Conservation (phyloP, 2,329 filamentous ascomycete genomes). For the Dryadomyces quercus-mongolicae region DNA sequence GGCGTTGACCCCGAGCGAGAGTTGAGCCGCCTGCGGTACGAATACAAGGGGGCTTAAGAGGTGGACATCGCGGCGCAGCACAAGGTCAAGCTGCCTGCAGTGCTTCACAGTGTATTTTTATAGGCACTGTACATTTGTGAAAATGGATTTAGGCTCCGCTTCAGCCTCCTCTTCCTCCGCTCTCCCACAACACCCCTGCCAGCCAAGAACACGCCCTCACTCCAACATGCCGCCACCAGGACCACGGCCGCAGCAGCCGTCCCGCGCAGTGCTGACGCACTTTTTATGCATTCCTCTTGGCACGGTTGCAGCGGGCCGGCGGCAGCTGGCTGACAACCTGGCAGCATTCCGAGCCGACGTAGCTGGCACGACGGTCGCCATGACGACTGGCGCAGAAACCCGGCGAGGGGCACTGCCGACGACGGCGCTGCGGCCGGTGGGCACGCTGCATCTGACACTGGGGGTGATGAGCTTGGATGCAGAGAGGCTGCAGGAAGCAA, state of each 20-base stretch:
- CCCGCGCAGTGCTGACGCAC: constrained; percentile 38
- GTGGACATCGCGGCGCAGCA: too few species aligned
- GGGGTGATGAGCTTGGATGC: constrained; percentile 68
- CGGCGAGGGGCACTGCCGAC: constrained; percentile 35
- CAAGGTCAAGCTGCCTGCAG: too few species aligned
- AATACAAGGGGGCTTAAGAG: constrained; percentile 51
- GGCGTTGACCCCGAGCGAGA: constrained; percentile 57
- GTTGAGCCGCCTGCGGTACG: constrained; percentile 49
- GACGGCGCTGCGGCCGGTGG: constrained; percentile 61
- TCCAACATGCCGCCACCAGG: not conserved
- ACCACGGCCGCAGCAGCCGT: not conserved
- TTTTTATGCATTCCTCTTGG: constrained; percentile 68
- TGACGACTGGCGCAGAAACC: constrained; percentile 11
- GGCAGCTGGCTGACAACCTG: constrained; percentile 53
- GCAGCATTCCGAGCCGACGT: constrained; percentile 49
- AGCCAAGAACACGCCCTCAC: too few species aligned
- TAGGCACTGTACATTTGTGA: not conserved
- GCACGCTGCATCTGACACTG: constrained; percentile 75
- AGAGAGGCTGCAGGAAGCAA: constrained; percentile 29
- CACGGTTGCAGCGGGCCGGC: constrained; percentile 40
- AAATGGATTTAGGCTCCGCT: not conserved
- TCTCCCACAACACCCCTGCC: too few species aligned
- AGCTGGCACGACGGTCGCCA: constrained; percentile 17
- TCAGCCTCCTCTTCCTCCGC: not conserved
- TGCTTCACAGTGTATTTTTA: not conserved